Base-by-base conservation (phyloP, 805 yeast genomes). In the Metschnikowia gelsemii region DNA sequence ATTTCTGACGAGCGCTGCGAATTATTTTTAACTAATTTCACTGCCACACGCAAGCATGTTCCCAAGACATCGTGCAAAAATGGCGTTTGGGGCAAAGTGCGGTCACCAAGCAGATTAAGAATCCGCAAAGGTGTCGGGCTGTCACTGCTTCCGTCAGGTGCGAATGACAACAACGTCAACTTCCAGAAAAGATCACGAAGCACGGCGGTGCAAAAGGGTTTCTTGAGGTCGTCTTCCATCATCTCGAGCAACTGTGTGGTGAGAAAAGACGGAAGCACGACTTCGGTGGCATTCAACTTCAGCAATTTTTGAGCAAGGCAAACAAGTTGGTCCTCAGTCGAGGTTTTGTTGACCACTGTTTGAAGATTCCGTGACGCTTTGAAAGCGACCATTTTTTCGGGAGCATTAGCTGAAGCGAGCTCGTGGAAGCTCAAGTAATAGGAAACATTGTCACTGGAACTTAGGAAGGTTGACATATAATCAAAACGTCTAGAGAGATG, bases 361-460 rank as follows among this genome's bases (percentile, higher is more conserved):
- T 78, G 80, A 13, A 82, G 56, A 43, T 64, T 73, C 21, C 65
- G 68, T 3, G 56, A 52, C 14, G 58, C 49, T 1, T 79, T 76
- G 42, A 72, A 73, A 18, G 71, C 64, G 22, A 73, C 23, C 3
- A 78, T 57, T 51, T 74, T 79, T 11, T 74, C 77, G 27, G 56
- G 58, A 3, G 76, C 53, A 7, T 75, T 47, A 5, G 63, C 70
- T 20, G 71, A 55, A 2, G 76, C 59, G 8, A 76, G 57, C 29
- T 77, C 78, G 14, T 78, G 56, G 46, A 83, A 74, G 28, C 73
- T 57, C 32, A 76, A 50, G 60, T 74, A 75, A 25, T 63, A 58
- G 9, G 52, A 38, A 3, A 73, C 72, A 21, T 60, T 44, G 25
- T 62, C 58, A 12, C 67, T 51, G n/a, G 54, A 46, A 17, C 37